Evolutionary conservation across 2,329 filamentous ascomycete genomes (phyloP), one percentile per base, ranked within the genome.

Genomic region (Diaporthe ilicicola): DNA sequence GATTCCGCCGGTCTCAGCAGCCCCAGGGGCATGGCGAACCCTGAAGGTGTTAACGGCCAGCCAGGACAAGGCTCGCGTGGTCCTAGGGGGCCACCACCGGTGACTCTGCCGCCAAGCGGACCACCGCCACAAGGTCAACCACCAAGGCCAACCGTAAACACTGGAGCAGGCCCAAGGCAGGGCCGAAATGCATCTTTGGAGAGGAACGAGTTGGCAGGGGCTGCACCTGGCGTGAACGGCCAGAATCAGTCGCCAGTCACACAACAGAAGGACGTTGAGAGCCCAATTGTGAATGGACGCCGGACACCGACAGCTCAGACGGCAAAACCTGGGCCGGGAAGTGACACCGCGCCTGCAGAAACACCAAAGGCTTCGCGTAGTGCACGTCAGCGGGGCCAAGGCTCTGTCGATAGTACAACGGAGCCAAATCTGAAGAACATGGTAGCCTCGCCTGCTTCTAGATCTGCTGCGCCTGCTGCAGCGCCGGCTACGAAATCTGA

Each of bases 321-420:
- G 55, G 56, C 77, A 42, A 79, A 82, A 74, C 75, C 79, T 70
- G 78, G 76, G 44, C 80, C 82, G 2, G 72, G 48, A 19, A 48
- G 12, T 54, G 69, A 72, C 75, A n/a, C 78, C 79, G 67, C 74
- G 64, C 32, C 72, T 13, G 75, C 75, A 29, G 78, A 81, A 13
- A 69, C 70, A 37, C 84, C 86, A n/a, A 83, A 81, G 65, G 81
- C 83, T 51, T 44, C 39, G 4, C 83, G 82, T 67, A 82, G 88
- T 32, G 70, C 76, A 13, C 87, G 89, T 53, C 88, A 89, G 53
- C 86, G 89, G 22, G 85, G 87, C 44, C 91, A 92, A 77, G 87
- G 87, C 34, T 92, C 92, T 0, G 83, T 93, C 15, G 93, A 96
- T 74, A 93, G 89, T 76, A 88, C 87, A 2, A 87, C 87, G 32